Conservation (phyloP, 805 yeast genomes). For the Brettanomyces bruxellensis region DNA sequence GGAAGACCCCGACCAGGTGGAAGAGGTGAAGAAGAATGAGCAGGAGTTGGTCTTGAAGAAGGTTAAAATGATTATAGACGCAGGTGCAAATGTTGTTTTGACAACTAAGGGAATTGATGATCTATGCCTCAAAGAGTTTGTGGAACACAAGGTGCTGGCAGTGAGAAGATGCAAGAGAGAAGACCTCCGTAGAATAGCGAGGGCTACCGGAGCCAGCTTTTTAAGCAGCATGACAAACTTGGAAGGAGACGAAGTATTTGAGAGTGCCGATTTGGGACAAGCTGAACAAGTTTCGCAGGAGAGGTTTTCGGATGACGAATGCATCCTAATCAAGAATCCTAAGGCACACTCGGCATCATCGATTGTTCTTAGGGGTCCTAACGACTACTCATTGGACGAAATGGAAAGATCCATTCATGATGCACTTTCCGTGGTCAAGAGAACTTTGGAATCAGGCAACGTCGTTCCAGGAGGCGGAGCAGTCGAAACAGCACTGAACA, state of each 20-base stretch:
- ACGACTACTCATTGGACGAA: conserved; percentile 91
- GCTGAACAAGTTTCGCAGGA: conserved; percentile 91
- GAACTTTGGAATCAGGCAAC: conserved; percentile 87
- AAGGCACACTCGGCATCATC: conserved; percentile 87
- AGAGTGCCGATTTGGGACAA: conserved; percentile 70
- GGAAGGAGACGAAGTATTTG: conserved; percentile 94
- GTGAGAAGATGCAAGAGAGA: conserved; percentile 96
- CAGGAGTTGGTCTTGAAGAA: conserved; percentile 78
- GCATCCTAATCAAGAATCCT: conserved; percentile 85
- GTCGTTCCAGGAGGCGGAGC: conserved; percentile 99
- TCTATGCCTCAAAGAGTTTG: conserved; percentile 81
- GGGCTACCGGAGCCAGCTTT: conserved; percentile 96
- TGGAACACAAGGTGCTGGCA: conserved; percentile 87
- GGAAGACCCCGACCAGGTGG: conserved; percentile 89
- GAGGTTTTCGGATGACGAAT: conserved; percentile 91
- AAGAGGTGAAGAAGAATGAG: conserved; percentile 83
- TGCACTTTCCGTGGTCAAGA: conserved; percentile 86
- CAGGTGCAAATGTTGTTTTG: conserved; percentile 89
- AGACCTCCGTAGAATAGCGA: conserved; percentile 91
- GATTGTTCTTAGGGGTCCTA: conserved; percentile 89
- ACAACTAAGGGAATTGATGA: conserved; percentile 96
- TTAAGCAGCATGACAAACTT: conserved; percentile 81
- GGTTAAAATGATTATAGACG: conserved; percentile 65
- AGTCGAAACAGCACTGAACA: conserved; percentile 94
- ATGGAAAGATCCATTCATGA: conserved; percentile 98